Evolutionary conservation across 345 rosid species (phyloP), one percentile per base, ranked within the genome.

Genomic region (Iberis pinnata): DNA sequence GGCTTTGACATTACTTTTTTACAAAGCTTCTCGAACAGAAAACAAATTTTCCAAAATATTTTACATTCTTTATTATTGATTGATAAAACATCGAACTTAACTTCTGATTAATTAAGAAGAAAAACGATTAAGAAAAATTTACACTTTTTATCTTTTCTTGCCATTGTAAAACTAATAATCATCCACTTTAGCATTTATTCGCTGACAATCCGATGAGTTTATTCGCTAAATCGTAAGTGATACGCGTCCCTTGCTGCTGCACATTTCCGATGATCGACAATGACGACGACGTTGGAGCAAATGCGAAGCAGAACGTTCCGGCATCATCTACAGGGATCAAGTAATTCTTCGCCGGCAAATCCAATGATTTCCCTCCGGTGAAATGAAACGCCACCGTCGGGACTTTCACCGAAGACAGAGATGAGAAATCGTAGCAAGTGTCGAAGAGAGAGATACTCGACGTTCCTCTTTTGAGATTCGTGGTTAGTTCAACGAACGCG

Each of bases 211-310:
- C 93, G 18, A 92, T 70, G 17, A 65, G 73, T 12, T 57, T 83
- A 15, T 77, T 83, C 6, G 82, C 80, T 38, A 92, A 61, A 65
- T 92, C 95, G 50, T 66, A 92, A 67, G 75, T 72, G 69, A 92
- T 86, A 55, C 98, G 96, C 70, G 77, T 85, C 67, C 95, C 88
- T 64, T 88, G 95, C 65, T 87, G 96, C 77, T 92, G 98, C 32
- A 92, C 93, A 39, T 92, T 92, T 36, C 98, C 98, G 18, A 92
- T 85, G 44, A 92, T 92, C 0, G 96, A 83, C 80, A 80, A 13
- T 42, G 89, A 37, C 43, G 90, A 75, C 70, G 88, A 18, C 73
- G 98, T 87, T 22, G 95, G 96, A 1, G 96, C 98, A 42, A 92
- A 92, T 0, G 98, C 98, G 31, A 92, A 85, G 73, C 98, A 92